Percentiles rank a stretch among this genome's conserved stretches.
These are phyloP conservation scores for Galeopsis tetrahit DNA, from an alignment of 257 asterid species.

Conservation along the genomic window DNA sequence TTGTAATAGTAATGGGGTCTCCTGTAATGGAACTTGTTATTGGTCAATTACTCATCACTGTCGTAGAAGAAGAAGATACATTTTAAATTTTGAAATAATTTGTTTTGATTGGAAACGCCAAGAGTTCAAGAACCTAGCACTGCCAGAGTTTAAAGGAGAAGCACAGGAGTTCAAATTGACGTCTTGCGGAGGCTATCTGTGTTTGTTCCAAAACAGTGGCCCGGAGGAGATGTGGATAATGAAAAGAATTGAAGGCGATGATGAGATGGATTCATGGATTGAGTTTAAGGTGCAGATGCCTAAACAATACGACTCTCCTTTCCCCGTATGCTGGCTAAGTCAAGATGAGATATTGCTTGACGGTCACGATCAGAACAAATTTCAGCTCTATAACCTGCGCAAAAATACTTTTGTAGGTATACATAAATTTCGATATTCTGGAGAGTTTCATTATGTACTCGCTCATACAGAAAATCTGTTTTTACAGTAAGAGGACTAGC, in stretches of 20 bases:
- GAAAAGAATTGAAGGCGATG: not conserved
- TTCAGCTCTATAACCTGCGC: not conserved
- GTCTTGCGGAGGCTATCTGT: not conserved
- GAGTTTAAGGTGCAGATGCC: not conserved
- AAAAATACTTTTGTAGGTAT: not conserved
- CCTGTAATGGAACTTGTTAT: not conserved
- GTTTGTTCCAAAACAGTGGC: not conserved
- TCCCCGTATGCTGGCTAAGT: not conserved
- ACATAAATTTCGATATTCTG: no score
- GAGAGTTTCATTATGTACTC: not conserved
- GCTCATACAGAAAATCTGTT: not conserved
- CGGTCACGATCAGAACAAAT: no score
- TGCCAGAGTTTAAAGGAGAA: not conserved
- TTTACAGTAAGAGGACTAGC: not conserved
- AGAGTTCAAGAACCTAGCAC: not conserved
- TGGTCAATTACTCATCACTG: not conserved
- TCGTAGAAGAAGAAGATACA: not conserved
- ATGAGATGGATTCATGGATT: not conserved
- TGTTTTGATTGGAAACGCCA: constrained; percentile 3
- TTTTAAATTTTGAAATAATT: not conserved
- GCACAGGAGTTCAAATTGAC: not conserved
- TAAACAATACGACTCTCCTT: not conserved
- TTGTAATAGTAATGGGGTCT: not conserved
- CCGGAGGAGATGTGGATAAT: not conserved
- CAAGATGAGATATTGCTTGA: not conserved